Percentiles rank a stretch among this genome's conserved stretches.
These are phyloP conservation scores for Mycena venus DNA, from an alignment of 768 basidiomycete species.

Conservation along the genomic window DNA sequence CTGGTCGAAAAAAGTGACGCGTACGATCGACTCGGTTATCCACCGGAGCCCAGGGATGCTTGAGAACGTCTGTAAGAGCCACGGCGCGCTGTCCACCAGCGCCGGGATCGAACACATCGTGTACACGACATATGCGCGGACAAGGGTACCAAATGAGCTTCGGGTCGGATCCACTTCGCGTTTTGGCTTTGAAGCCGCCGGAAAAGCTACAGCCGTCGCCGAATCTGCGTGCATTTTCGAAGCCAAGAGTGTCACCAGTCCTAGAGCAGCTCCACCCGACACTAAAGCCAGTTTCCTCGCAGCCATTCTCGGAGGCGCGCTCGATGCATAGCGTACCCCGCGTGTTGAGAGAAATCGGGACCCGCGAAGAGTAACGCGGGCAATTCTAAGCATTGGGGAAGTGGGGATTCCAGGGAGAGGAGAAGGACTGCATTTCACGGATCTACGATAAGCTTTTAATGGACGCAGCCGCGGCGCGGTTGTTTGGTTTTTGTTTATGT, in stretches of 20 bases:
- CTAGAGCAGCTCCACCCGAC: conserved; percentile 27
- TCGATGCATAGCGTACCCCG: conserved; percentile 27
- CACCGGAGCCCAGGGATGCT: conserved; percentile 71
- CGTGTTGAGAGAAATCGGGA: neutral
- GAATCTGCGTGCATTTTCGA: conserved; percentile 27
- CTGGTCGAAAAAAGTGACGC: conserved; percentile 89
- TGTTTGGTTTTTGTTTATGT: neutral
- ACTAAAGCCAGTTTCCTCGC: conserved; percentile 9
- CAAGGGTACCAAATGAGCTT: conserved; percentile 54
- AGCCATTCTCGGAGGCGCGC: neutral
- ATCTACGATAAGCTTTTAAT: conserved; percentile 22
- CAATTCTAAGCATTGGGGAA: conserved; percentile 15
- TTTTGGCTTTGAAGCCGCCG: neutral
- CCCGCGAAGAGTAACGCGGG: neutral
- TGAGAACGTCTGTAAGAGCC: conserved; percentile 66
- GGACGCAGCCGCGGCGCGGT: neutral
- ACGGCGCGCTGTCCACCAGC: conserved; percentile 83
- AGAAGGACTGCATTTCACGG: conserved; percentile 2
- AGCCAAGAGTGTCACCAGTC: conserved; percentile 9
- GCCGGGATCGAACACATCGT: conserved; percentile 82
- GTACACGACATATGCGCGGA: conserved; percentile 88
- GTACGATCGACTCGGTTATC: conserved; percentile 77
- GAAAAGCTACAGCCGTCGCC: conserved; percentile 1
- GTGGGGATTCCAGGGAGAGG: neutral
- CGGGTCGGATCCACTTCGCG: conserved; percentile 15